Evolutionary conservation across 805 yeast species (phyloP), one percentile per base, ranked within the genome.

Genomic region (Wickerhamiella musiphila): DNA sequence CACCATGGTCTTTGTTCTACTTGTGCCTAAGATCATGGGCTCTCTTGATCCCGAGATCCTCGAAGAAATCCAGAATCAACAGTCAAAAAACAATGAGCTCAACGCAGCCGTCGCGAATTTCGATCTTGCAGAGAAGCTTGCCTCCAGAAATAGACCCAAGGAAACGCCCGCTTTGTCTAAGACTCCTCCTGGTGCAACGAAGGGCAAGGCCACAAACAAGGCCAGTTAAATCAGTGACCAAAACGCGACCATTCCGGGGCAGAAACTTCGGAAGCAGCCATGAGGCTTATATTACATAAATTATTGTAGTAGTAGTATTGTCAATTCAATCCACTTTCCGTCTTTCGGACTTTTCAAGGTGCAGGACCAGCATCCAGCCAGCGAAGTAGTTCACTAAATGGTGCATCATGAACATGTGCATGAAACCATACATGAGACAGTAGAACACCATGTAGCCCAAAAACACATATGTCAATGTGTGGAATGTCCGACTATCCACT

Each of bases 401-500:
- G 46, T 81, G 90, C 31, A 82, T 54, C 78, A 83, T 78, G 52
- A 68, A 82, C 6, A 82, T 61, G 46, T 79, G 81, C 43, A 82
- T 65, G 2, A 74, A 61, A 3, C 93, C 93, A 50, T 71, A 79
- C n/a, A 81, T 43, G 33, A 78, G 51, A 26, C 76, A 56, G 52
- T 77, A 82, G 26, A 65, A 46, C 1, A 69, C 63, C 39, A 68
- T 57, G 49, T 76, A 78, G 0, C 45, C 49, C 25, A 74, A 40
- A 5, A 69, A 43, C 3, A 51, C 38, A 27, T 38, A 34, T 6
- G 47, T 22, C 47, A 48, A 2, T 60, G 53, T 2, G 53, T 39
- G 28, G 46, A 45, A 28, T 45, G 43, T 15, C 53, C 54, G 2
- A 15, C 19, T 22, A 10, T 22, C 14, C 22, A 12, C 12, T 9